Conservation (phyloP, 179 eudicot genomes). For the Silene vulgaris region DNA sequence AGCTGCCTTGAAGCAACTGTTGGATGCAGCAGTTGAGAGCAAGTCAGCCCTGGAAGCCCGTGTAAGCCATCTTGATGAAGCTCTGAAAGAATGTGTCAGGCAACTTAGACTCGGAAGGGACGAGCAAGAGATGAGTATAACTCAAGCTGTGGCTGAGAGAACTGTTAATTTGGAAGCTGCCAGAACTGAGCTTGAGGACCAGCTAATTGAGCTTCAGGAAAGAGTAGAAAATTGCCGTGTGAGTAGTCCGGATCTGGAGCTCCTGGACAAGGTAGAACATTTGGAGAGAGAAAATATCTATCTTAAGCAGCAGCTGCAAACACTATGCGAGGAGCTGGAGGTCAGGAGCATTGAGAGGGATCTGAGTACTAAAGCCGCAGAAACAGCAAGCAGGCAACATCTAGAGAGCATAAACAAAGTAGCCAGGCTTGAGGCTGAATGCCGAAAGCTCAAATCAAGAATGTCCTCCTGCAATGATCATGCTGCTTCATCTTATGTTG, state of each 20-base stretch:
- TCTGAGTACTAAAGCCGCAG: constrained; percentile 66
- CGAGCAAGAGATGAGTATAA: constrained; percentile 56
- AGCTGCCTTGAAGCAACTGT: constrained; percentile 39
- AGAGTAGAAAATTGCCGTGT: constrained; percentile 27
- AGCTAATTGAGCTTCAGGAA: constrained; percentile 38
- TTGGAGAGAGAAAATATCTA: constrained; percentile 45
- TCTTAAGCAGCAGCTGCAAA: constrained; percentile 41
- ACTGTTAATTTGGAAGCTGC: constrained; percentile 39
- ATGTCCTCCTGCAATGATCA: constrained; percentile 33
- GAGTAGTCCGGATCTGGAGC: constrained; percentile 28
- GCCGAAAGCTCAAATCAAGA: constrained; percentile 56
- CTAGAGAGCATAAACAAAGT: constrained; percentile 67
- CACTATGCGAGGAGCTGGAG: constrained; percentile 51
- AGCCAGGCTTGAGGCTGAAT: constrained; percentile 77
- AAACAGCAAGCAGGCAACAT: constrained; percentile 70
- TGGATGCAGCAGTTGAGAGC: constrained; percentile 43
- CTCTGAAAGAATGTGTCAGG: constrained; percentile 78
- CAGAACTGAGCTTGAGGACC: constrained; percentile 24
- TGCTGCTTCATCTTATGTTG: constrained; percentile 41
- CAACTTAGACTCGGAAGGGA: constrained; percentile 66
- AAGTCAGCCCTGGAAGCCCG: constrained; percentile 55
- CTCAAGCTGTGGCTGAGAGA: constrained; percentile 43
- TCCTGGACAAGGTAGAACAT: constrained; percentile 34
- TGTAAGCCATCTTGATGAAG: constrained; percentile 61
- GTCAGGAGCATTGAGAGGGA: constrained; percentile 57